Evolutionary conservation across 495 filamentous ascomycete genomes (phyloP).

Genomic region (Aspergillus ellipticus): DNA sequence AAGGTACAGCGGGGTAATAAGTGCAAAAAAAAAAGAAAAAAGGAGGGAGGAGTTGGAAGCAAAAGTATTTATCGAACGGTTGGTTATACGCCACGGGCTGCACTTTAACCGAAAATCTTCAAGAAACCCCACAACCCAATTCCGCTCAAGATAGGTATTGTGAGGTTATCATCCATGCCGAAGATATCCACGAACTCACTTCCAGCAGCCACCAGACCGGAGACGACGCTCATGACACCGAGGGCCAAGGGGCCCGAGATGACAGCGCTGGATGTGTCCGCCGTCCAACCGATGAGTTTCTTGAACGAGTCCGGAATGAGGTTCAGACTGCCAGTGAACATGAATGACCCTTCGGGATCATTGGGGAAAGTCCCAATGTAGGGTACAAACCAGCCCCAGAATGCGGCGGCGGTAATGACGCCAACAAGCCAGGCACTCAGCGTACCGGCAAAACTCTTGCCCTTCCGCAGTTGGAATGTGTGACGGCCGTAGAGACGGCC

Average conservation of each 20-base stretch:
- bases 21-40: too few species aligned
- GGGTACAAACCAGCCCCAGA: constrained; percentile 85
- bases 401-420: constrained; percentile 71
- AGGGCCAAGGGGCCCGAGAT: constrained; percentile 68
- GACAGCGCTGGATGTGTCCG: constrained; percentile 42
- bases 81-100: neutral
- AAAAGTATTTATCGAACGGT: neutral
- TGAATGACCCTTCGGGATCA: constrained; percentile 65
- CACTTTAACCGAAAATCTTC: constrained; percentile 70
- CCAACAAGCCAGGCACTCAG: constrained; percentile 79
- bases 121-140: constrained; percentile 90
- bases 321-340: constrained; percentile 72
- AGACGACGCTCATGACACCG: constrained; percentile 80
- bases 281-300: constrained; percentile 40
- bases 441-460: constrained; percentile 90
- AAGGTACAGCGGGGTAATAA: neutral
- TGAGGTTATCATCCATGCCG: constrained; percentile 94
- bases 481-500: constrained; percentile 84
- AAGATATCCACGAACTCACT: constrained; percentile 91
- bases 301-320: constrained; percentile 55
- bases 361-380: constrained; percentile 60
- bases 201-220: constrained; percentile 77
- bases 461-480: constrained; percentile 75
- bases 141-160: constrained; percentile 88
- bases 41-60: neutral